A percentile compares a stretch with the other conserved stretches of the same genome.
Evolutionary conservation across 2,329 filamentous ascomycete genomes (phyloP).

Genomic region (Colletotrichum sp.): DNA sequence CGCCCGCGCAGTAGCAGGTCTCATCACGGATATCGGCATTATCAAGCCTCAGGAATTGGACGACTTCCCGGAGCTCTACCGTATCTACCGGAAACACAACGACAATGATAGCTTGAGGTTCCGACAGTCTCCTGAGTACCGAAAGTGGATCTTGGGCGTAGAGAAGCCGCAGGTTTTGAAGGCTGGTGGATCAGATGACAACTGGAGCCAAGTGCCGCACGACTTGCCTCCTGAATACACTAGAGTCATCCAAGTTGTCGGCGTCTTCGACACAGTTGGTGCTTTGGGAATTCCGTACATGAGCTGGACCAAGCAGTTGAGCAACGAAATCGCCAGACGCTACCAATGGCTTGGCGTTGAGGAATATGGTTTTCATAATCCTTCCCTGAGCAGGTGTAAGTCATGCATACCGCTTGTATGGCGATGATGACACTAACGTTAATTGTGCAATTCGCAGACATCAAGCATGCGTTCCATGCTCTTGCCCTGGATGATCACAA

Average conservation of each 20-base stretch:
- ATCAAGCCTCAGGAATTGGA: constrained; percentile 17
- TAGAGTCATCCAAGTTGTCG: background rate
- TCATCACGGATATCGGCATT: constrained; percentile 32
- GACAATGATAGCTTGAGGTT: background rate
- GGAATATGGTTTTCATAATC: background rate
- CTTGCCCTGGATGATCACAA: background rate
- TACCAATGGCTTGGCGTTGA: too few species aligned
- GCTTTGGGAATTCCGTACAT: constrained; percentile 4
- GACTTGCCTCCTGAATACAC: background rate
- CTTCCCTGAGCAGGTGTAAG: constrained; percentile 7
- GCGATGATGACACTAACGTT: rapidly evolving
- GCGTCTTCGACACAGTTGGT: constrained; percentile 19
- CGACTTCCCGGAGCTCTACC: constrained; percentile 14
- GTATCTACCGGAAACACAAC: background rate
- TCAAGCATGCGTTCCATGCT: background rate
- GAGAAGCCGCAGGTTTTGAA: background rate
- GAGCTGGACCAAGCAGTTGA: too few species aligned
- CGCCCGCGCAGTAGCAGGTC: constrained; percentile 41
- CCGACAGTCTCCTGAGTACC: background rate
- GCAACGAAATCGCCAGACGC: too few species aligned
- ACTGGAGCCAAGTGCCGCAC: background rate
- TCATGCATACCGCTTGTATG: background rate
- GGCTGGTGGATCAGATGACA: too few species aligned
- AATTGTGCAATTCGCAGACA: too few species aligned
- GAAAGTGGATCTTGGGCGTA: background rate